Percentiles rank a stretch among this genome's conserved stretches.
Evolutionary conservation across 2,329 filamentous ascomycete species (phyloP).

Genomic region (Neurospora sp.): DNA sequence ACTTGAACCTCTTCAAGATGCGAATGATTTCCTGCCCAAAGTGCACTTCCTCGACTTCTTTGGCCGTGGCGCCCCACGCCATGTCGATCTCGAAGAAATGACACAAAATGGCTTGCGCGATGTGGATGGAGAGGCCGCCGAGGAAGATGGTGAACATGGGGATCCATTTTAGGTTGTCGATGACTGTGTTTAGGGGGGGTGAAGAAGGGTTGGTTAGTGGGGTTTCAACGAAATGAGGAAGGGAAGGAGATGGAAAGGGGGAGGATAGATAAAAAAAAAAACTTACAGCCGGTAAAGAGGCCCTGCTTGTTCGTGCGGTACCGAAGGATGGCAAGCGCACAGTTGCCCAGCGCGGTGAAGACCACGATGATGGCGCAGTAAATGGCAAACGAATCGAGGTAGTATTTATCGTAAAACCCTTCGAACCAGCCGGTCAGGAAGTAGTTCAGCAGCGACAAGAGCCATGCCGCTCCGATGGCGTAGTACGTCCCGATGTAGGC

Average conservation of each 20-base stretch:
- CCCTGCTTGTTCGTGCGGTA: conserved; percentile 48
- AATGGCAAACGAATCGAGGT: conserved; percentile 56
- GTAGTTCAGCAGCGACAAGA: conserved; percentile 19
- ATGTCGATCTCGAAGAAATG: conserved; percentile 35
- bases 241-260: neutral
- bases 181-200: conserved; percentile 19
- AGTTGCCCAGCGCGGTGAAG: conserved; percentile 52
- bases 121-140: conserved; percentile 33
- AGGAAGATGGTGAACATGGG: conserved; percentile 29
- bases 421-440: conserved; percentile 55
- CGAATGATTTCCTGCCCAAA: conserved; percentile 48
- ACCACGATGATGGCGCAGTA: conserved; percentile 55
- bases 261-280: neutral
- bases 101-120: conserved; percentile 30
- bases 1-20: conserved; percentile 47
- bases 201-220: neutral
- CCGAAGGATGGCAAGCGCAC: conserved; percentile 51
- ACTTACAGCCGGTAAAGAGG: conserved; percentile 28
- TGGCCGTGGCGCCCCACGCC: conserved; percentile 46
- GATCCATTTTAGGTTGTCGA: conserved; percentile 54
- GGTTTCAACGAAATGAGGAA: neutral
- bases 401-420: conserved; percentile 56
- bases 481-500: conserved; percentile 24
- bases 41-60: conserved; percentile 45
- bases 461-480: conserved; percentile 20